Percentiles rank a stretch among this genome's conserved stretches.
phyloP scores from a whole-genome alignment of 352 stramenopile species.

The Globisporangium nodosum region DNA sequence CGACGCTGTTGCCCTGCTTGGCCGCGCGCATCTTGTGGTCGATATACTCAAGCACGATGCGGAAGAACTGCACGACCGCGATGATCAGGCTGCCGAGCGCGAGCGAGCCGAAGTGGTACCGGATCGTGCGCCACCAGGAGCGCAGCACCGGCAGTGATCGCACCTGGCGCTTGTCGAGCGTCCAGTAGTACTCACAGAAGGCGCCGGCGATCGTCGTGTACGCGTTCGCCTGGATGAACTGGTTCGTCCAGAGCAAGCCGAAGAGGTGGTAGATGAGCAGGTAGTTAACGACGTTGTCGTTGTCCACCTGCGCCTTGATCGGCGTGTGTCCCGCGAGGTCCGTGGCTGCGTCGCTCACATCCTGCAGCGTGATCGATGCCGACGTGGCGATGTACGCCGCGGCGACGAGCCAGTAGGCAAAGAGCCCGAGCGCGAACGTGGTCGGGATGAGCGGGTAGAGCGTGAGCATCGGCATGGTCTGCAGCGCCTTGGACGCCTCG shows the following conservation, averaged over 20 bases:
- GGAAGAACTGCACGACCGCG: slow-evolving; percentile 76
- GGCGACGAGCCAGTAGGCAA: slow-evolving; percentile 74
- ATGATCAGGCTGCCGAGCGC: slow-evolving; percentile 87
- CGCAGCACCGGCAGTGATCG: slow-evolving; percentile 38
- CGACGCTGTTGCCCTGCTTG: slow-evolving; percentile 56
- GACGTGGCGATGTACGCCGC: slow-evolving; percentile 76
- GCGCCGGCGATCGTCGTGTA: slow-evolving; percentile 73
- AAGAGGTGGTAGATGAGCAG: slow-evolving; percentile 84
- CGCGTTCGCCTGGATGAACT: slow-evolving; percentile 78
- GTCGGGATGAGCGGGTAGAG: slow-evolving; percentile 74
- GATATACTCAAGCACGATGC: slow-evolving; percentile 71
- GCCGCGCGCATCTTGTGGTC: slow-evolving; percentile 66
- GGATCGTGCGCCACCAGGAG: slow-evolving; percentile 59
- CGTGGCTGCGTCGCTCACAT: slow-evolving; percentile 27
- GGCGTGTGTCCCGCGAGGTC: slow-evolving; percentile 18
- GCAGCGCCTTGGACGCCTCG: slow-evolving; percentile 75
- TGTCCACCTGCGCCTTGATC: slow-evolving; percentile 32
- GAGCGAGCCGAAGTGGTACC: slow-evolving; percentile 81
- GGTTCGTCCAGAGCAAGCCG: slow-evolving; percentile 76
- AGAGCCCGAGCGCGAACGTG: slow-evolving; percentile 52
- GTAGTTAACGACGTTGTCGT: slow-evolving; percentile 72
- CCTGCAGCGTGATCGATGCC: slow-evolving; percentile 40
- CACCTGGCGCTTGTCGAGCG: slow-evolving; percentile 62
- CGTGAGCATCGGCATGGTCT: slow-evolving; percentile 71
- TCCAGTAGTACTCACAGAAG: slow-evolving; percentile 88